Percentiles rank a stretch among this genome's conserved stretches.
phyloP scores from a whole-genome alignment of 1,284 basidiomycete species.

The Uromyces viciae-fabae region DNA sequence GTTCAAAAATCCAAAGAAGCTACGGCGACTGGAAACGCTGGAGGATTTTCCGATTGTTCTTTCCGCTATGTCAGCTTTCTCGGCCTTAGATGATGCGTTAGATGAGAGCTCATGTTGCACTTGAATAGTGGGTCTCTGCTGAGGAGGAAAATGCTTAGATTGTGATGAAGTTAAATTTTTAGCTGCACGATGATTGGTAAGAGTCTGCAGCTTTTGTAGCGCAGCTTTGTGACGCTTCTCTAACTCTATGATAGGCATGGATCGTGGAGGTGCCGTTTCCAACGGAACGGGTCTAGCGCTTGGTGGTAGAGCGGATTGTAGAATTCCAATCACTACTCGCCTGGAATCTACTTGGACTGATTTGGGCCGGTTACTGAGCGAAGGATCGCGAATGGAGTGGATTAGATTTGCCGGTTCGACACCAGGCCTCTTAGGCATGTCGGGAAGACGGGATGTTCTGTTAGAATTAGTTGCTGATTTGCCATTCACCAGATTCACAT shows the following conservation, averaged over 20 bases:
- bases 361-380: background rate
- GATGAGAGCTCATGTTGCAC: background rate
- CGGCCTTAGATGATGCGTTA: background rate
- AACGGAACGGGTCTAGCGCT: conserved; percentile 28
- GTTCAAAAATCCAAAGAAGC: background rate
- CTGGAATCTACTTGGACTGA: background rate
- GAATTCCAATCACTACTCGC: conserved; percentile 24
- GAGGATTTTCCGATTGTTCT: background rate
- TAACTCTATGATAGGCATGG: conserved; percentile 32
- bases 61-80: background rate
- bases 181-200: background rate
- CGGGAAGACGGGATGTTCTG: background rate
- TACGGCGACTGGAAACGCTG: background rate
- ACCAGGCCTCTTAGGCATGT: background rate
- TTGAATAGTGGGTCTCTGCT: background rate
- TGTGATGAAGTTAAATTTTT: background rate
- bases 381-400: background rate
- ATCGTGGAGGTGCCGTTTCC: background rate
- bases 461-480: background rate
- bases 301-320: conserved; percentile 26
- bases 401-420: conserved; percentile 5
- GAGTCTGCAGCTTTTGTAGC: conserved; percentile 22
- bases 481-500: background rate
- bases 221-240: conserved; percentile 20
- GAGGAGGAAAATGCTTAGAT: background rate